These are phyloP conservation scores for Gymnopilus dilepis DNA, from an alignment of 768 basidiomycete genomes.

Conservation along the genomic window DNA sequence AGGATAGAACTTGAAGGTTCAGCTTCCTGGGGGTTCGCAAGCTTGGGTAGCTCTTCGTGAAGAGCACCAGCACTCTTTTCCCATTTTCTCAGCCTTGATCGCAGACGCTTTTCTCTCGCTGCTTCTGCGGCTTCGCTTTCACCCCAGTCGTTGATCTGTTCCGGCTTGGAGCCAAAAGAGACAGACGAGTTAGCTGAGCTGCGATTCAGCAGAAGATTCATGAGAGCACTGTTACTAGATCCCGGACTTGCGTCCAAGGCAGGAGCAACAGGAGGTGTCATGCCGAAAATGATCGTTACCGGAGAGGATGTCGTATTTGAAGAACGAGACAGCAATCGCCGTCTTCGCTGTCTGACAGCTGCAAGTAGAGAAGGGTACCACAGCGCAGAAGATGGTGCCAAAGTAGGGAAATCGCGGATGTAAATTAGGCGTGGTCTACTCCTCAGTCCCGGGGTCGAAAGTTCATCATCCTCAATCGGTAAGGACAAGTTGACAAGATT, in stretches of 20 bases:
- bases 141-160: constrained; percentile 53
- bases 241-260: constrained; percentile 35
- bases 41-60: constrained; percentile 66
- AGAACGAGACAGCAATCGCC: constrained; percentile 63
- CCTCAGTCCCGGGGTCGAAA: constrained; percentile 2
- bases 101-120: constrained; percentile 74
- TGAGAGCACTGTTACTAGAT: constrained; percentile 41
- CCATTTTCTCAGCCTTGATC: constrained; percentile 76
- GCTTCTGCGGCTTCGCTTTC: constrained; percentile 71
- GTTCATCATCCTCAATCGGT: constrained; percentile 9
- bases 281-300: constrained; percentile 87
- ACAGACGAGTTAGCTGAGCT: constrained; percentile 37
- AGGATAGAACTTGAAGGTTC: constrained; percentile 49
- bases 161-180: constrained; percentile 37
- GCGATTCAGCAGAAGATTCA: constrained; percentile 53
- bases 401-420: constrained; percentile 79
- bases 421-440: constrained; percentile 76
- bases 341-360: constrained; percentile 78
- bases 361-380: constrained; percentile 86
- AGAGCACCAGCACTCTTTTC: constrained; percentile 64
- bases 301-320: constrained; percentile 69
- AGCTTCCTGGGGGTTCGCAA: constrained; percentile 45
- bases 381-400: constrained; percentile 69
- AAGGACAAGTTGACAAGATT: constrained; percentile 66
- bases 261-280: constrained; percentile 77